Conservation (phyloP, 306 rosid species). For the Vigna trinervia region DNA sequence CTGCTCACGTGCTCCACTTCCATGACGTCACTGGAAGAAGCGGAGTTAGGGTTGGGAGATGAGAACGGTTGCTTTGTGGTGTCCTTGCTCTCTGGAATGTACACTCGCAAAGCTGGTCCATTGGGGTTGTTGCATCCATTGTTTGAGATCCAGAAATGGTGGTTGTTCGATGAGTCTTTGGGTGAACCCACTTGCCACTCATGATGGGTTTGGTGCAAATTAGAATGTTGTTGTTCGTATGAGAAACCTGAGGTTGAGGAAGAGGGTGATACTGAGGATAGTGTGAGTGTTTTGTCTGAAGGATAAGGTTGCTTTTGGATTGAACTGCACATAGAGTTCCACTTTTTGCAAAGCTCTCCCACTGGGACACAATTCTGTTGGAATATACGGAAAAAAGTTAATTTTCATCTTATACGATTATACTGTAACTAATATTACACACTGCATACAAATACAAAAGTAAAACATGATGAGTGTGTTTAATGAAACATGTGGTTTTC, state of each 20-base stretch:
- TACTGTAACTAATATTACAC: constrained; percentile 3
- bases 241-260: constrained; percentile 78
- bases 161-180: constrained; percentile 41
- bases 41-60: constrained; percentile 66
- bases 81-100: constrained; percentile 53
- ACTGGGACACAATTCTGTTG: constrained; percentile 67
- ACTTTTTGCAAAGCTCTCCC: constrained; percentile 76
- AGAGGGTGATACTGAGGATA: constrained; percentile 70
- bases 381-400: constrained; percentile 47
- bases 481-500: neutral
- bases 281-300: constrained; percentile 64
- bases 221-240: constrained; percentile 59
- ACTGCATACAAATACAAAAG: neutral
- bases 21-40: constrained; percentile 69
- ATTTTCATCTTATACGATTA: constrained; percentile 43
- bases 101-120: constrained; percentile 61
- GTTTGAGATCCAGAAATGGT: constrained; percentile 55
- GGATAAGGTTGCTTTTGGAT: constrained; percentile 61
- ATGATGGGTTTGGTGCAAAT: constrained; percentile 36
- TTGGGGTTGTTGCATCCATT: constrained; percentile 29
- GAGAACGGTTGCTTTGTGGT: constrained; percentile 46
- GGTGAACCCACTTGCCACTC: constrained; percentile 50
- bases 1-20: constrained; percentile 63
- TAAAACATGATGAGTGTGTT: neutral
- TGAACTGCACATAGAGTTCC: constrained; percentile 75